Base-by-base conservation (phyloP, 1,139 yeast genomes). In the Nadsonia starkeyi-henricii region DNA sequence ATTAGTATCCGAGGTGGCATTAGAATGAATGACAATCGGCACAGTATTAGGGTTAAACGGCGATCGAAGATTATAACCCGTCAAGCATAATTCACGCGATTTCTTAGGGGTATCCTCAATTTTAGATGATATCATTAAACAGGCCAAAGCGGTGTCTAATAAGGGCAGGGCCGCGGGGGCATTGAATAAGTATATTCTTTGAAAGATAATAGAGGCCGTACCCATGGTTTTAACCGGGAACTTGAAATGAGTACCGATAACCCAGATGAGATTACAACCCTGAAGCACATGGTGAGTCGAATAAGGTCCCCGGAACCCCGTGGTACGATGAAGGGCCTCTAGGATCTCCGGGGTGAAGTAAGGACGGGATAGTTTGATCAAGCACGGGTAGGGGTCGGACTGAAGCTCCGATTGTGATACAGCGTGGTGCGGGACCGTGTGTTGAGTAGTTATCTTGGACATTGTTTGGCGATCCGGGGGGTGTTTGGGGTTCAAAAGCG, bases 51-150 rank as follows among this genome's bases (percentile, higher is more conserved):
- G 43, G 30, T 47, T 41, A 44, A 55, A 48, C 17, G 17, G 39
- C 9, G 39, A 33, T 33, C 17, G 4, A 7, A 33, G 4, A 33
- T 33, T 33, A 41, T 43, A 43, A 2, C 41, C 33, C 8, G 42
- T 20, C 23, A 62, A 61, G 8, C 65, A 57, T 45, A 82, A 74
- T 48, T 85, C 91, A 51, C 78, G 71, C 18, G 83, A 66, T 58
- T 85, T 83, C 63, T 89, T 89, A 42, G 89, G 81, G 43, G 95
- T 88, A 61, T 89, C 97, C 60, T 86, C 95, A 56, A 81, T 79
- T 62, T 91, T 89, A 44, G 83, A 72, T 2, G 96, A 85, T 37
- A 88, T 72, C 52, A 86, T 77, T n/a, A 91, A 60, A 51, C 93
- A 77, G 4, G 95, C 76, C 3, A 83, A 65, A 0, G 17, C 4